These are phyloP conservation scores for Clarkia xantiana DNA, from an alignment of 345 rosid genomes.

Conservation along the genomic window DNA sequence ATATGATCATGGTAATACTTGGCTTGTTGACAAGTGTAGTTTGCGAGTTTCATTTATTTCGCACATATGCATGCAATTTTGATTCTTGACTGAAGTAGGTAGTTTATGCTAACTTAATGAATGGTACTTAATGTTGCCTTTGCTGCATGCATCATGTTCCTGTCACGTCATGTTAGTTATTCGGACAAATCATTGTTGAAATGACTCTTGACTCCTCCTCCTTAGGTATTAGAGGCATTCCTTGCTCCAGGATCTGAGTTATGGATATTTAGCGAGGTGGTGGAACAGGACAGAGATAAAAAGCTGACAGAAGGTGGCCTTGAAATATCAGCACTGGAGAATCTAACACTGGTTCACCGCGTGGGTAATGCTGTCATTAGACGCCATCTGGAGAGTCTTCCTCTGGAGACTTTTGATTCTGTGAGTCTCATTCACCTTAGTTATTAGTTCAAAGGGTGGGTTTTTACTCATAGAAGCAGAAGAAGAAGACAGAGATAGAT, in stretches of 20 bases:
- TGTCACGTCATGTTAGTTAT: no score
- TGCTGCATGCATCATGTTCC: no score
- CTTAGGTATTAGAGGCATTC: conserved; percentile 74
- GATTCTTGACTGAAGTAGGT: no score
- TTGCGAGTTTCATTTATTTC: no score
- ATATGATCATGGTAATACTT: conserved; percentile 69
- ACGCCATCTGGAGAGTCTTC: conserved; percentile 74
- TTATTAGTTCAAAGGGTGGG: no score
- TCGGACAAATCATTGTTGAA: no score
- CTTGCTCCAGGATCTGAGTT: conserved; percentile 85
- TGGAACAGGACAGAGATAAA: conserved; percentile 66
- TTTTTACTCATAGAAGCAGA: no score
- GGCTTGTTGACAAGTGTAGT: no score
- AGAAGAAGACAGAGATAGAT: no score
- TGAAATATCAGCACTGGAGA: conserved; percentile 33
- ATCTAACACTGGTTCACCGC: conserved; percentile 66
- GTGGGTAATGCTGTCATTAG: conserved; percentile 78
- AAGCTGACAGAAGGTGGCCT: conserved; percentile 74
- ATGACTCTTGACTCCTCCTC: background rate
- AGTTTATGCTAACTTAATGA: no score
- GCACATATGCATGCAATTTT: no score
- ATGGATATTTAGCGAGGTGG: conserved; percentile 92
- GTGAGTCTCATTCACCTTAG: conserved; percentile 35
- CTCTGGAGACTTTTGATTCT: conserved; percentile 87
- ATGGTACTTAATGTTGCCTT: no score